These are phyloP conservation scores for Xylariaceae sp. DNA, from an alignment of 2,329 filamentous ascomycete species.

Conservation along the genomic window DNA sequence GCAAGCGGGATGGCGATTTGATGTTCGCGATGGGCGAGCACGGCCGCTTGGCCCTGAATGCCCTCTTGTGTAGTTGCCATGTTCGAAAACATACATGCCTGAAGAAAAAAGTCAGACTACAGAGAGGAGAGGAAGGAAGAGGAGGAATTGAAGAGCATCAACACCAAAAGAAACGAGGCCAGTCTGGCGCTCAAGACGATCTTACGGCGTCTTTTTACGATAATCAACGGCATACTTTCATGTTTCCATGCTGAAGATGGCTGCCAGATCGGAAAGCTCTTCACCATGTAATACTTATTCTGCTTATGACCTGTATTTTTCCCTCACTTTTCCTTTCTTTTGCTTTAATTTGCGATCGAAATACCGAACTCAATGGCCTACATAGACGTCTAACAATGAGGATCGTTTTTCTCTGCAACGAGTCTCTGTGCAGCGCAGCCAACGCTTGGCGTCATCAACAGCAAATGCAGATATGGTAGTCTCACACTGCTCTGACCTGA, in stretches of 20 bases:
- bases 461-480: background rate
- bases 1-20: constrained; percentile 21
- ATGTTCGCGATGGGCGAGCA: constrained; percentile 20
- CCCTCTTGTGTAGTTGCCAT: constrained; percentile 18
- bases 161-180: constrained; percentile 19
- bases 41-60: constrained; percentile 12
- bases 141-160: constrained; percentile 13
- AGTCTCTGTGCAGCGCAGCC: background rate
- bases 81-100: constrained; percentile 19
- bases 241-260: constrained; percentile 24
- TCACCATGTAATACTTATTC: constrained; percentile 46
- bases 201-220: constrained; percentile 27
- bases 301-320: constrained; percentile 36
- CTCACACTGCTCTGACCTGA: background rate
- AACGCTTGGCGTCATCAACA: background rate
- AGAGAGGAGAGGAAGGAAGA: constrained; percentile 4
- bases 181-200: constrained; percentile 17
- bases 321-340: constrained; percentile 27
- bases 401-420: constrained; percentile 9
- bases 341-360: constrained; percentile 13
- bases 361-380: constrained; percentile 25
- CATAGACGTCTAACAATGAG: constrained; percentile 20
- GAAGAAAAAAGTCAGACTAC: constrained; percentile 16
- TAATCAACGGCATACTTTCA: constrained; percentile 31
- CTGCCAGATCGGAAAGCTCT: constrained; percentile 31